These are phyloP conservation scores for Rhynchospora breviuscula DNA, from an alignment of 176 grass and related monocot genomes.

Conservation along the genomic window DNA sequence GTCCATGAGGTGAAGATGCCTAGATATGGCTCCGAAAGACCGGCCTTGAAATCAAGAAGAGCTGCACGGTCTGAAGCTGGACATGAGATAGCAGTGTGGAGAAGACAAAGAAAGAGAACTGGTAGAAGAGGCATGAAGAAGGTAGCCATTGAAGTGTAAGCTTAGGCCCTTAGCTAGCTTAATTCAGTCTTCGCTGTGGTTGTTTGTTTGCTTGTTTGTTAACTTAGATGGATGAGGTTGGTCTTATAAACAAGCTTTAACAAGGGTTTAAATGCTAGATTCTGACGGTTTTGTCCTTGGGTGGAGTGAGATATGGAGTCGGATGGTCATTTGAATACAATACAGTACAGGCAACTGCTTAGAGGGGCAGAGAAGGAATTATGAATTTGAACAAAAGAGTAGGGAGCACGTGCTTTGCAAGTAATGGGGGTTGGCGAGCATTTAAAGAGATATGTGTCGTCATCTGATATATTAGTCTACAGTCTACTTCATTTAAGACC, in stretches of 20 bases:
- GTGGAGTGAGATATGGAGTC: neutral
- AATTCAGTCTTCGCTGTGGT: neutral
- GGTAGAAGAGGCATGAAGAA: neutral
- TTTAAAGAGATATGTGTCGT: slow-evolving; percentile 25
- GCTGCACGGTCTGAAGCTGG: slow-evolving; percentile 42
- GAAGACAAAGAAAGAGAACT: neutral
- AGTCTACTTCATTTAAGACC: neutral
- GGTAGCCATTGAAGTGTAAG: neutral
- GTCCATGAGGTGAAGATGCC: slow-evolving; percentile 83
- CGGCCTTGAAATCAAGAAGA: slow-evolving; percentile 57
- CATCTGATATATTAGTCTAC: neutral
- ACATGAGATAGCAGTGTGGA: slow-evolving; percentile 19
- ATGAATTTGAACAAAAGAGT: slow-evolving; percentile 4
- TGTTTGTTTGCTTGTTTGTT: neutral
- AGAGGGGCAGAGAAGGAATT: neutral
- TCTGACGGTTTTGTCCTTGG: slow-evolving; percentile 34
- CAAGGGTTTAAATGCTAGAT: neutral
- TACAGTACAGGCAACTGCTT: neutral
- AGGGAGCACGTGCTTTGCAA: slow-evolving; percentile 23
- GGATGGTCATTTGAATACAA: neutral
- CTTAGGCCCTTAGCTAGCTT: neutral
- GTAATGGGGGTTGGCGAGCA: neutral
- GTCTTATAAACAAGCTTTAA: neutral
- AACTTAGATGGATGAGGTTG: neutral
- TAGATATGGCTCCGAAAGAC: slow-evolving; percentile 56